phyloP scores from a whole-genome alignment of 805 yeast species.

The Starmerella ratchasimensis region DNA sequence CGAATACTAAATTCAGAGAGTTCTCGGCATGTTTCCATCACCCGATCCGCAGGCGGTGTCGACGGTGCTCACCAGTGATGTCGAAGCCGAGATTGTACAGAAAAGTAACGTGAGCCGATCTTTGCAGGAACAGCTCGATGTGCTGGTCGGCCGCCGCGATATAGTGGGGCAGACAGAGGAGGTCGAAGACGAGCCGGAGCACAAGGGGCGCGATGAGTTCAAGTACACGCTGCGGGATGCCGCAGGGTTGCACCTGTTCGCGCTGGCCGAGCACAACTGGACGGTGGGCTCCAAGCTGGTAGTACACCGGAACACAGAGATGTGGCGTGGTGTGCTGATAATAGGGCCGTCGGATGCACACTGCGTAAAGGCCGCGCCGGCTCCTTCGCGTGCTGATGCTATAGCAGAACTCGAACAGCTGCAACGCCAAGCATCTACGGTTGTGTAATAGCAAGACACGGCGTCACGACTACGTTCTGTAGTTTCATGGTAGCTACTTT shows the following conservation, averaged over 20 bases:
- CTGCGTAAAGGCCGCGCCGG: too few species aligned
- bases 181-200: constrained; percentile 2
- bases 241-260: constrained; percentile 5
- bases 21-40: too few species aligned
- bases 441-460: too few species aligned
- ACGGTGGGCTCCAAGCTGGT: not conserved
- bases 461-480: too few species aligned
- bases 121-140: constrained; percentile 16
- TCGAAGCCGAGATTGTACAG: not conserved
- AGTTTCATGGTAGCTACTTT: too few species aligned
- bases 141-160: constrained; percentile 15
- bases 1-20: too few species aligned
- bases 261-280: not conserved
- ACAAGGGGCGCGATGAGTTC: constrained; percentile 1
- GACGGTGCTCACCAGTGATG: too few species aligned
- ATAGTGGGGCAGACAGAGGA: constrained; percentile 4
- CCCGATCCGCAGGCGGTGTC: too few species aligned
- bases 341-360: too few species aligned
- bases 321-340: constrained; percentile 14
- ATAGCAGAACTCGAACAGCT: too few species aligned
- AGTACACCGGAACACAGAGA: not conserved
- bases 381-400: too few species aligned
- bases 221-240: constrained; percentile 14
- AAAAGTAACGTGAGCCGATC: not conserved
- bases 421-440: too few species aligned